phyloP scores from a whole-genome alignment of 805 yeast genomes.

The Candida sithepensis region DNA sequence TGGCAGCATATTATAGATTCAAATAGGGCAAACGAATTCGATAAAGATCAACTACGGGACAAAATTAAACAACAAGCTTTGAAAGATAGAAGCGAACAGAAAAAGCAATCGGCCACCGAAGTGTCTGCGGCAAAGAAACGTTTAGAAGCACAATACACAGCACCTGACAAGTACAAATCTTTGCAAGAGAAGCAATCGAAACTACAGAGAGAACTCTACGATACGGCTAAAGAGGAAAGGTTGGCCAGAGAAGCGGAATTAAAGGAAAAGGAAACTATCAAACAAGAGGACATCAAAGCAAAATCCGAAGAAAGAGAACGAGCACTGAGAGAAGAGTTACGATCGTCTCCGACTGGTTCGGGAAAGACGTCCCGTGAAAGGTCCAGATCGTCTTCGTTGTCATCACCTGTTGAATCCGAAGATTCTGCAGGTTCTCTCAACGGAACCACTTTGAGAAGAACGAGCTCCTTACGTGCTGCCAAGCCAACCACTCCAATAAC shows the following conservation, averaged over 20 bases:
- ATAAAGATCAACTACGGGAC: conserved; percentile 28
- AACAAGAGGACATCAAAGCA: conserved; percentile 10
- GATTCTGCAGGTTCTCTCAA: background rate
- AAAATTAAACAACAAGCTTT: conserved; percentile 21
- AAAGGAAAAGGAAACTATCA: conserved; percentile 12
- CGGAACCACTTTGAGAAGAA: conserved; percentile 4
- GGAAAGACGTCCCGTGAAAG: conserved; percentile 8
- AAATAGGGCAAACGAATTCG: conserved; percentile 40
- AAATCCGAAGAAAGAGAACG: conserved; percentile 23
- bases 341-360: conserved; percentile 6
- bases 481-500: conserved; percentile 5
- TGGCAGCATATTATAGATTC: conserved; percentile 35
- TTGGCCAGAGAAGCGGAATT: conserved; percentile 18
- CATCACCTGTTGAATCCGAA: background rate
- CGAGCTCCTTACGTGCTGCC: conserved; percentile 3
- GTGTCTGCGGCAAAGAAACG: conserved; percentile 10
- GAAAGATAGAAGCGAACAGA: conserved; percentile 17
- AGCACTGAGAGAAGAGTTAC: conserved; percentile 17
- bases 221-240: conserved; percentile 25
- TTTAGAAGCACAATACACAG: conserved; percentile 22
- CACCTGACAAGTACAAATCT: conserved; percentile 22
- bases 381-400: conserved; percentile 17
- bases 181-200: conserved; percentile 25
- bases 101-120: conserved; percentile 7
- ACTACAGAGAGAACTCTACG: conserved; percentile 20